Conservation (phyloP, 495 filamentous ascomycete species). For the Hypoxylon fuscum region DNA sequence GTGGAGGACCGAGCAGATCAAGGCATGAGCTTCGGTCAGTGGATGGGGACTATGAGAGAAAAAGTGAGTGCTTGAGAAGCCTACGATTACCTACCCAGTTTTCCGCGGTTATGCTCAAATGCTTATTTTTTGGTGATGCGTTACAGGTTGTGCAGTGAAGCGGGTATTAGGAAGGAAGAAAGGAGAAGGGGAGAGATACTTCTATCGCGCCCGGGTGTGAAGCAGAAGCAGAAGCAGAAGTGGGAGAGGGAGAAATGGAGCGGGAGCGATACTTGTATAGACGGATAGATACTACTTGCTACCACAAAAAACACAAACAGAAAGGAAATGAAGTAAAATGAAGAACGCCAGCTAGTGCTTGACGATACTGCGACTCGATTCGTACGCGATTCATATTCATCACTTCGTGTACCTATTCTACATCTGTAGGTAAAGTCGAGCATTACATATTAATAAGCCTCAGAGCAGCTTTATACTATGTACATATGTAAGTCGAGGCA, state of each 20-base stretch:
- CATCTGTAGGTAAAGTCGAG: too few species aligned
- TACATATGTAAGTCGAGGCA: too few species aligned
- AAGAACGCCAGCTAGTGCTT: constrained; percentile 12
- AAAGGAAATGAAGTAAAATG: constrained; percentile 8
- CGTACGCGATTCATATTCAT: too few species aligned
- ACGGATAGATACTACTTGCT: constrained; percentile 33
- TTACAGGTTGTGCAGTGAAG: constrained; percentile 55
- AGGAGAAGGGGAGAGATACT: neutral
- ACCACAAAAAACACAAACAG: neutral
- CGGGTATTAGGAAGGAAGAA: neutral
- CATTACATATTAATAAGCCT: constrained; percentile 8
- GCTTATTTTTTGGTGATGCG: constrained; percentile 33
- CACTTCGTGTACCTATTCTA: too few species aligned
- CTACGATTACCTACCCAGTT: constrained; percentile 10
- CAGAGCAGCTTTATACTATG: neutral
- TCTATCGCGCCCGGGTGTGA: neutral
- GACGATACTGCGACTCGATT: too few species aligned
- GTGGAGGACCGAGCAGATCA: constrained; percentile 96
- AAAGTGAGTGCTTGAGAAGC: constrained; percentile 75
- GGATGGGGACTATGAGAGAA: constrained; percentile 90
- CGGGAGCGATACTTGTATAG: constrained; percentile 34
- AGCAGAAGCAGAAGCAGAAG: neutral
- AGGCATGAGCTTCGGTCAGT: constrained; percentile 89
- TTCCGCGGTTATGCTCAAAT: constrained; percentile 2
- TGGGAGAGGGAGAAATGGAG: neutral